Conservation (phyloP, 495 filamentous ascomycete species). For the Lasiosphaeria hispida region DNA sequence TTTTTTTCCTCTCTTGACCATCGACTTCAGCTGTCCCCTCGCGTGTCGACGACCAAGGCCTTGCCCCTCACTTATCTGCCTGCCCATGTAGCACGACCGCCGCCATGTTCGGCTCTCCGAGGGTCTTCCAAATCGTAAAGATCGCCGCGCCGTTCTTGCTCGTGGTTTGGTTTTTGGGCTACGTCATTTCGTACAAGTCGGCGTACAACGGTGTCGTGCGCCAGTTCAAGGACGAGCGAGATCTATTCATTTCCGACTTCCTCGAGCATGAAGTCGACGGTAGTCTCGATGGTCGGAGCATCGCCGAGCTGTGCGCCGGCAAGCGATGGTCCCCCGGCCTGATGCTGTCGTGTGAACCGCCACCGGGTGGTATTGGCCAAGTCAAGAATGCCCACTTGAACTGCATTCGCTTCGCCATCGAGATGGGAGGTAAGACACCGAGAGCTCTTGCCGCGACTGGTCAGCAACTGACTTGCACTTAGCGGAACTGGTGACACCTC, state of each 20-base stretch:
- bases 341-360: conserved; percentile 32
- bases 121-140: conserved; percentile 19
- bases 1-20: neutral
- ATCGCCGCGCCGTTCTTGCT: conserved; percentile 19
- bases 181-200: conserved; percentile 13
- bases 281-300: conserved; percentile 24
- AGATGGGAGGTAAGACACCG: conserved; percentile 34
- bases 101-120: conserved; percentile 22
- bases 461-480: neutral
- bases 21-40: neutral
- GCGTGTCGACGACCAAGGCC: neutral
- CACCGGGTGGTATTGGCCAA: conserved; percentile 26
- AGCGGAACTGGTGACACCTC: conserved; percentile 33
- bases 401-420: conserved; percentile 39
- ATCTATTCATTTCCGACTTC: conserved; percentile 29
- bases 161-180: conserved; percentile 18
- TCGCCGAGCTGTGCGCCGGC: conserved; percentile 27
- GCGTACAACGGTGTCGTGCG: conserved; percentile 18
- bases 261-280: conserved; percentile 33
- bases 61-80: too few species aligned
- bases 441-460: neutral
- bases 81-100: neutral
- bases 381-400: conserved; percentile 35
- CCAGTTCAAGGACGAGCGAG: conserved; percentile 25
- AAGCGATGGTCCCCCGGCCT: conserved; percentile 32